Evolutionary conservation across 2,329 filamentous ascomycete genomes (phyloP), one percentile per base, ranked within the genome.

Genomic region (Stagonosporopsis vannaccii): DNA sequence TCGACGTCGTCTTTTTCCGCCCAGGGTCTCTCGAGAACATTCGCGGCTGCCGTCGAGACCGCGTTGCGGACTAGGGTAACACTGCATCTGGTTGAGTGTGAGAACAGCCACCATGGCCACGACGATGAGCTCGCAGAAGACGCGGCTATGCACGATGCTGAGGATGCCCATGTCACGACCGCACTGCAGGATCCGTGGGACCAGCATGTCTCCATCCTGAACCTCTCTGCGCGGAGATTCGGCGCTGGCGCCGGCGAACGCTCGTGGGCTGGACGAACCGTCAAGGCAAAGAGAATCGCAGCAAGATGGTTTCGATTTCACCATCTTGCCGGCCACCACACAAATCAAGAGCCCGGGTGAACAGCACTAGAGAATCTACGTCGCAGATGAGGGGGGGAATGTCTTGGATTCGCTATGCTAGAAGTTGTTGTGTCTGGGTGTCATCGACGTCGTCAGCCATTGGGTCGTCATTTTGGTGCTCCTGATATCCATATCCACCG

Each of bases 1-100:
- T 81, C 85, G 50, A 90, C 88, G 0, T 86, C 86, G 59, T 88
- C 90, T 57, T 92, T 89, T 84, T 92, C 88, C 46, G 89, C 87
- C 0, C 90, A 92, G 74, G 90, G 90, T 0, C 72, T 93, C 12
- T 82, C 84, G 19, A 81, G 82, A 54, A 87, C 87, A 1, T 80
- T 86, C n/a, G 82, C 89, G 2, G 76, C 80, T 0, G 74, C 90
- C 1, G 82, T 90, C 8, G 89, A 91, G 55, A 81, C 84, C 2
- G 87, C 87, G 0, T 53, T 73, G 51, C 66, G 59, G 19, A 61
- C 70, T 0, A 60, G 60, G 3, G 74, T 70, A n/a, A 66, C 67
- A 43, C 73, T 82, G 12, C 50, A 78, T n/a, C 50, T 82, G 26
- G 76, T 75, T 4, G 80, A 82, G 57, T 79, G 75, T 51, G 39